Percentiles rank a stretch among this genome's conserved stretches.
phyloP scores from a whole-genome alignment of 2,329 filamentous ascomycete species.

The Madurella fahalii region DNA sequence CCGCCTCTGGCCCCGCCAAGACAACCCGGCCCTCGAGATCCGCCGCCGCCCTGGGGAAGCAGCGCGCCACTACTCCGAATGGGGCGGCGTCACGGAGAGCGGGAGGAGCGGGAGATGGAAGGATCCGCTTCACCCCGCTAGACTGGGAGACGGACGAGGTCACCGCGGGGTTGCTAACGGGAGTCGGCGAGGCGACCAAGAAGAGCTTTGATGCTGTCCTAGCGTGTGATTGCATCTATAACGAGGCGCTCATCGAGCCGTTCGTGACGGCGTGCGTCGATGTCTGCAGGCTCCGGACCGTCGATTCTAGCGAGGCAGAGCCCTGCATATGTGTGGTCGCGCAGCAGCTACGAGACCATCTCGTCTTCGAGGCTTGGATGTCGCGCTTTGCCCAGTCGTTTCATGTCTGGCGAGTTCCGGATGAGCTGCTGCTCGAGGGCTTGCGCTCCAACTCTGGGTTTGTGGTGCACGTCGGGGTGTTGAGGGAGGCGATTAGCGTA shows the following conservation, averaged over 20 bases:
- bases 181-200: constrained; percentile 22
- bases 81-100: neutral
- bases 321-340: constrained; percentile 76
- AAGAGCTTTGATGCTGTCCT: constrained; percentile 67
- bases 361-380: constrained; percentile 83
- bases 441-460: constrained; percentile 68
- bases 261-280: constrained; percentile 80
- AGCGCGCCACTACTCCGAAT: neutral
- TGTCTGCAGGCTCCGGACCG: constrained; percentile 57
- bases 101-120: constrained; percentile 14
- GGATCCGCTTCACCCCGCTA: constrained; percentile 55
- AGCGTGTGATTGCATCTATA: constrained; percentile 94
- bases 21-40: neutral
- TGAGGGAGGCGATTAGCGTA: constrained; percentile 36
- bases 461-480: constrained; percentile 72
- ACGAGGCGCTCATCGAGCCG: constrained; percentile 76
- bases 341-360: constrained; percentile 80
- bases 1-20: constrained; percentile 2
- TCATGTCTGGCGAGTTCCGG: constrained; percentile 70
- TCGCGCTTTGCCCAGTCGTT: constrained; percentile 63
- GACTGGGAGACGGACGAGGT: constrained; percentile 78
- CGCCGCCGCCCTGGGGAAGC: neutral
- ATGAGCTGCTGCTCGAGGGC: constrained; percentile 54
- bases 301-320: neutral
- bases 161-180: constrained; percentile 37